Conservation (phyloP, 2,329 filamentous ascomycete species). For the Nothophoma quercina region DNA sequence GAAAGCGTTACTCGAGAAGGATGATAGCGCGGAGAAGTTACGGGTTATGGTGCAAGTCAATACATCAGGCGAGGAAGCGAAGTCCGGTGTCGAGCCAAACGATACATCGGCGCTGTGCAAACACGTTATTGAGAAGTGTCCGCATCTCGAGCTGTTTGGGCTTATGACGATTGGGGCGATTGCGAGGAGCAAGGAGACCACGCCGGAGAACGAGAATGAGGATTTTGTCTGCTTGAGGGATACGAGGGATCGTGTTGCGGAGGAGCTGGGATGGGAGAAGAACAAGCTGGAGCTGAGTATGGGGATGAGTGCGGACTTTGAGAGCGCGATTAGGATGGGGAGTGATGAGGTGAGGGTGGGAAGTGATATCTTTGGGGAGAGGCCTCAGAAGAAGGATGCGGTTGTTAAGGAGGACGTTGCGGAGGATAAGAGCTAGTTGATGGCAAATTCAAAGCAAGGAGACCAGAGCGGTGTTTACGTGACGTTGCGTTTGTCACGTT, state of each 20-base stretch:
- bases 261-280: conserved; percentile 64
- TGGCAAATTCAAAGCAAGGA: neutral
- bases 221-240: conserved; percentile 78
- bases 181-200: conserved; percentile 76
- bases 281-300: conserved; percentile 87
- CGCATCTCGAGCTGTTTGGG: conserved; percentile 76
- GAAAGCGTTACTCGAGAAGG: conserved; percentile 59
- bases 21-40: conserved; percentile 55
- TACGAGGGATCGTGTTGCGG: conserved; percentile 73
- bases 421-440: conserved; percentile 23
- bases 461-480: no score
- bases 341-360: conserved; percentile 91
- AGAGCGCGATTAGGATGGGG: conserved; percentile 82
- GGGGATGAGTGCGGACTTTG: conserved; percentile 98
- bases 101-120: conserved; percentile 71
- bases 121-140: conserved; percentile 74
- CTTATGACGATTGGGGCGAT: conserved; percentile 99
- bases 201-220: conserved; percentile 83
- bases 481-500: no score
- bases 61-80: conserved; percentile 85
- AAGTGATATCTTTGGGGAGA: conserved; percentile 89
- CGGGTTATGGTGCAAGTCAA: conserved; percentile 93
- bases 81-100: conserved; percentile 80
- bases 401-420: conserved; percentile 61
- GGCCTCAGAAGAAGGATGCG: conserved; percentile 81